Evolutionary conservation across 495 filamentous ascomycete species (phyloP), one percentile per base, ranked within the genome.

Genomic region (Penicillium robsamsonii): DNA sequence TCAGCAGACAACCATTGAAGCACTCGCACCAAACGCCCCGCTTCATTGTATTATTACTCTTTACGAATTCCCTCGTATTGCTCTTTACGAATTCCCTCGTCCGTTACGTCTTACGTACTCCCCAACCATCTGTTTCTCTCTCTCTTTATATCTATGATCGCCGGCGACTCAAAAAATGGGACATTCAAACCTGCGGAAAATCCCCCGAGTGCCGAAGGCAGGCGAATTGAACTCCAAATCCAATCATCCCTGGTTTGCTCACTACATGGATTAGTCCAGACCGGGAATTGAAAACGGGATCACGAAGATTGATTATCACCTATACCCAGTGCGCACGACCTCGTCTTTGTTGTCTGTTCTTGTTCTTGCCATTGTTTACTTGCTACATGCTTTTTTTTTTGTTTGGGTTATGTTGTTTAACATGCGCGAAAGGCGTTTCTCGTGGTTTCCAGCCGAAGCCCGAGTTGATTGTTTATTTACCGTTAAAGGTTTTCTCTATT

Each of bases 61-160:
- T 63, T 46, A 63, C 57, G 61, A 63, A 45, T 59, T 59, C 50
- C 46, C 50, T 43, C 56, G 52, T 54, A 44, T 64, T 61, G 61
- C 53, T 24, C 45, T 54, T 63, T 46, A 63, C 57, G 61, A 63
- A 45, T 59, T 59, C 50, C 46, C 50, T 43, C 56, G 52, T 54
- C 43, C 24, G 30, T 46, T 46, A 46, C 59, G 50, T 55, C 55
- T 58, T 38, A 54, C 59, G 55, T 61, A 41, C 38, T 62, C 50
- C 55, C 58, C 45, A 41, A 58, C 45, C 50, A 58, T 62, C 35
- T 43, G 37, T 43, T 20, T 45, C 6, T 27, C 46, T 40, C 10
- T 38, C 24, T 35, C n/a, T 13, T 20, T 8, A 12, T 55, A 37
- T 48, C 50, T 58, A 33, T 44, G 46, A 51, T 51, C 50, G 55